These are phyloP conservation scores for Combretum micranthum DNA, from an alignment of 345 rosid species.

Conservation along the genomic window DNA sequence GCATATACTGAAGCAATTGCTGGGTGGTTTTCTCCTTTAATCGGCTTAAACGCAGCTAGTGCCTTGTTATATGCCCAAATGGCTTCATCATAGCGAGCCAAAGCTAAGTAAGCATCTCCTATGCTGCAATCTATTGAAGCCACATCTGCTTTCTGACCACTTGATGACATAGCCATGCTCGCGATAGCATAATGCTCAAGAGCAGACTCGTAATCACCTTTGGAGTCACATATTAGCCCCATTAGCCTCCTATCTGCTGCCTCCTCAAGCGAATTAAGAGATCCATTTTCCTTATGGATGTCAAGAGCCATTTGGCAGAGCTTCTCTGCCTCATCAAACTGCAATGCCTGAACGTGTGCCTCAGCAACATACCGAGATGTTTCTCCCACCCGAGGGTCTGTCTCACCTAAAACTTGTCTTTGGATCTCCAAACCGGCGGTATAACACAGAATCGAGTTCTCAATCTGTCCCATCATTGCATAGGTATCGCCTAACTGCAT, in stretches of 20 bases:
- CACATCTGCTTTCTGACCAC: slow-evolving; percentile 57
- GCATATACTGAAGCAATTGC: slow-evolving; percentile 75
- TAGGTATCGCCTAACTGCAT: slow-evolving; percentile 91
- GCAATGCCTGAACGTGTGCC: slow-evolving; percentile 84
- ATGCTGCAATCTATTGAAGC: slow-evolving; percentile 85
- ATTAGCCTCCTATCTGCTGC: slow-evolving; percentile 78
- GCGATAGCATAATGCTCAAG: slow-evolving; percentile 83
- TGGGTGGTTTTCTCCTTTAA: slow-evolving; percentile 71
- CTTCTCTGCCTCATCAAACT: slow-evolving; percentile 72
- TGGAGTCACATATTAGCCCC: slow-evolving; percentile 79
- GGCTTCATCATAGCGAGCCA: slow-evolving; percentile 80
- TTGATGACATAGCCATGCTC: slow-evolving; percentile 74
- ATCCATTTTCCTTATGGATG: slow-evolving; percentile 54
- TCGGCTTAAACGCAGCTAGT: slow-evolving; percentile 62
- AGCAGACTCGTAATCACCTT: slow-evolving; percentile 74
- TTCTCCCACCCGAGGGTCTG: slow-evolving; percentile 66
- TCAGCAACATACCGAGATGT: slow-evolving; percentile 79
- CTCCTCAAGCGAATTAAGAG: slow-evolving; percentile 58
- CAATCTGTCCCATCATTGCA: slow-evolving; percentile 71
- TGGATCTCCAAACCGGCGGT: slow-evolving; percentile 82
- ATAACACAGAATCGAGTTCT: slow-evolving; percentile 67
- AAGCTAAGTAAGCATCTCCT: slow-evolving; percentile 71
- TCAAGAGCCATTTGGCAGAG: slow-evolving; percentile 69
- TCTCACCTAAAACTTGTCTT: slow-evolving; percentile 71
- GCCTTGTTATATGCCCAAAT: slow-evolving; percentile 80